A percentile compares a stretch with the other conserved stretches of the same genome.
These are phyloP conservation scores for Alternaria gaisen DNA, from an alignment of 2,329 filamentous ascomycete species.

Conservation along the genomic window DNA sequence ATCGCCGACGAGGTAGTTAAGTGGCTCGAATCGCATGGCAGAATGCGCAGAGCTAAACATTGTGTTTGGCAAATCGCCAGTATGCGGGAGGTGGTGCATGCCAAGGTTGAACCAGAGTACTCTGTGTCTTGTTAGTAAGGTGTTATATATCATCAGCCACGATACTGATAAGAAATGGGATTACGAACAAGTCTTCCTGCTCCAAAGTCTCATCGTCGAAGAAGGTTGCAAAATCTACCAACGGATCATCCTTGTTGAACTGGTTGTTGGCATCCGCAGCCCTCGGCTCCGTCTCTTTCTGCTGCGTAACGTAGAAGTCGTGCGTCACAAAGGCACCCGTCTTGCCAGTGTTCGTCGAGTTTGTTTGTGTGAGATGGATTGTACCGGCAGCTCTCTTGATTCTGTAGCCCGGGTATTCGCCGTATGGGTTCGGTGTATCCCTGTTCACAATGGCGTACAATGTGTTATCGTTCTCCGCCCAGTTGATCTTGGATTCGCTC, in stretches of 20 bases:
- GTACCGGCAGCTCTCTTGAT: slow-evolving; percentile 53
- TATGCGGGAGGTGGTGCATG: slow-evolving; percentile 60
- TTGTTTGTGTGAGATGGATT: slow-evolving; percentile 55
- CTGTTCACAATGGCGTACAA: slow-evolving; percentile 63
- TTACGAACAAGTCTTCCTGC: slow-evolving; percentile 48
- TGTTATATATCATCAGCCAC: neutral
- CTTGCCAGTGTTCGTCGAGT: slow-evolving; percentile 59
- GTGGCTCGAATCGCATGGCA: slow-evolving; percentile 56
- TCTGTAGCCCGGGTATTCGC: slow-evolving; percentile 63
- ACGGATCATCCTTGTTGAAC: slow-evolving; percentile 57
- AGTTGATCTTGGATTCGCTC: slow-evolving; percentile 55
- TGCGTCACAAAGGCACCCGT: slow-evolving; percentile 61
- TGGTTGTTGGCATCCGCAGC: slow-evolving; percentile 57
- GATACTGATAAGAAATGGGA: neutral
- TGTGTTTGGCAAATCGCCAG: slow-evolving; percentile 60
- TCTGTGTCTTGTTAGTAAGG: slow-evolving; percentile 27
- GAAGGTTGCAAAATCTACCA: slow-evolving; percentile 62
- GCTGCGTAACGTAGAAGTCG: slow-evolving; percentile 61
- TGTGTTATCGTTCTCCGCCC: slow-evolving; percentile 57
- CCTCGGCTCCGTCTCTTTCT: slow-evolving; percentile 62
- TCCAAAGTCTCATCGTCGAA: slow-evolving; percentile 57
- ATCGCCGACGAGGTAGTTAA: slow-evolving; percentile 57
- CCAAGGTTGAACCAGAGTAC: slow-evolving; percentile 63
- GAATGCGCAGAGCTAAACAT: slow-evolving; percentile 60
- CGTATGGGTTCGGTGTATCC: slow-evolving; percentile 59